Evolutionary conservation across 305 asterid genomes (phyloP).

Genomic region (Salvia sclarea): DNA sequence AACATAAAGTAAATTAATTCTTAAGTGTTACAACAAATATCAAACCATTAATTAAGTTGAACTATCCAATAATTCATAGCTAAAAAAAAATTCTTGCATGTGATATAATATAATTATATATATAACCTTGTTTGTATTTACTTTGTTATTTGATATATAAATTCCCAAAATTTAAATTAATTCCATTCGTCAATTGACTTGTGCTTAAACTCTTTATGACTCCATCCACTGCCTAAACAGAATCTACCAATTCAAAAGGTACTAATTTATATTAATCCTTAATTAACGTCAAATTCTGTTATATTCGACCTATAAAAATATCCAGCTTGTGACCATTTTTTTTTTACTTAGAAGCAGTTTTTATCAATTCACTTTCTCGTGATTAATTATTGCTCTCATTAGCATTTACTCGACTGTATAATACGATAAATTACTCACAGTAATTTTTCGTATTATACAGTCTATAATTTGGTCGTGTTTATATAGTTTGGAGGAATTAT

Average conservation of each 20-base stretch:
- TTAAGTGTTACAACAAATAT: not conserved
- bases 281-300: not conserved
- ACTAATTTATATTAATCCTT: not conserved
- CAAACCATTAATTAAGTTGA: too few relatives aligned
- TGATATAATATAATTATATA: too few relatives aligned
- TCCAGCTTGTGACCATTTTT: not conserved
- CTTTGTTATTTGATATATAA: not conserved
- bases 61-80: not conserved
- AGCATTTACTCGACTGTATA: too few relatives aligned
- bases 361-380: not conserved
- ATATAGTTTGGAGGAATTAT: not conserved
- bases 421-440: too few relatives aligned
- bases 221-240: not conserved
- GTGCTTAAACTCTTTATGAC: not conserved
- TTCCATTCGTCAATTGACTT: not conserved
- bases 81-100: too few relatives aligned
- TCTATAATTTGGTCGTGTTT: not conserved
- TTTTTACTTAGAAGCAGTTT: not conserved
- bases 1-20: not conserved
- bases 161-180: not conserved
- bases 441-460: too few relatives aligned
- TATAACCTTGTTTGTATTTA: not conserved
- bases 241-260: conserved; percentile 1
- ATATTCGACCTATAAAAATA: not conserved
- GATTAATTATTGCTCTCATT: too few relatives aligned